Evolutionary conservation across 108 stramenopile species (phyloP), one percentile per base, ranked within the genome.

Genomic region (Cyclotella kingstonii): DNA sequence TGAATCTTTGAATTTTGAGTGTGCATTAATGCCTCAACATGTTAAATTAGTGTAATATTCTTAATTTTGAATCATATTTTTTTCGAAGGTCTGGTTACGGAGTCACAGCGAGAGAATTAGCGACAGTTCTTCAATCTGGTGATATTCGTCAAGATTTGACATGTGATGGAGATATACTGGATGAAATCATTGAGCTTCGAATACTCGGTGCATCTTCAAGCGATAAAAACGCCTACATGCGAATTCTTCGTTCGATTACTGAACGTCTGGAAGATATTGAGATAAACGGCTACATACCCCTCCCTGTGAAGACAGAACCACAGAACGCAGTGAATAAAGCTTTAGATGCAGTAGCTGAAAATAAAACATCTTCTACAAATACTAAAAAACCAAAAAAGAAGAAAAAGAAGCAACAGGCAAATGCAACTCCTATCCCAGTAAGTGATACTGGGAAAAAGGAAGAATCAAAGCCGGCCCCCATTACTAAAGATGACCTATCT

Each of bases 81-180:
- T 40, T 4, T 29, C 9, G 23, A 39, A 35, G 51, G 4, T 51
- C 64, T 58, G 81, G 83, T 5, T 47, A 55, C 27, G 82, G 83
- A 19, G 39, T 85, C 28, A 86, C 83, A 23, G 71, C 85, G 35
- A 68, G 67, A 15, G 82, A 90, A 63, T 53, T 90, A 43, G 78
- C 83, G 11, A 57, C 69, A 17, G 62, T 41, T 22, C 50, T 85
- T 15, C 66, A 62, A 39, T 41, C 52, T 30, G 76, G 79, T 17
- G 64, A 58, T 38, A 61, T 70, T 21, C 75, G 84, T 40, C 57
- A 75, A 45, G 66, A 60, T 7, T 50, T 85, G 15, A 72, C 83
- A 54, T 68, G 82, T 29, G 76, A 84, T 54, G 84, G 82, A 38
- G 61, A 75, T 23, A 83, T 81, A 10, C 43, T 82, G 10, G 76